A percentile compares a stretch with the other conserved stretches of the same genome.
Conservation (phyloP, 2,329 filamentous ascomycete genomes). For the Sporothrix humicola region DNA sequence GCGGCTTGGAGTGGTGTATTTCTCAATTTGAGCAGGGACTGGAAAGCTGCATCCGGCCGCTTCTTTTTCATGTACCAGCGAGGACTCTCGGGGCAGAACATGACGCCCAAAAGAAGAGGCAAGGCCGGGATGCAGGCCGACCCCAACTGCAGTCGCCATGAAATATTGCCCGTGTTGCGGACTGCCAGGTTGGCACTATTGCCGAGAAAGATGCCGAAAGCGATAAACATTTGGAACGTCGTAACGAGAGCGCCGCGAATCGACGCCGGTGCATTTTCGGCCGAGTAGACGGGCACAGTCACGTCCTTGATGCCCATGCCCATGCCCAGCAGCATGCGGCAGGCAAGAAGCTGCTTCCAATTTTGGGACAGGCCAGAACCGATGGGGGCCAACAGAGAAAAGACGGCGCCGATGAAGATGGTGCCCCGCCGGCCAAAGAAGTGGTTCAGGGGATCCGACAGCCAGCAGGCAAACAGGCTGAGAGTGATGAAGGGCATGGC, state of each 20-base stretch:
- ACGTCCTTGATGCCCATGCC: constrained; percentile 73
- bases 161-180: constrained; percentile 60
- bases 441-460: constrained; percentile 63
- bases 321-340: constrained; percentile 72
- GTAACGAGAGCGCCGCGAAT: constrained; percentile 82
- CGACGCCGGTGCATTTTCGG: constrained; percentile 71
- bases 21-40: constrained; percentile 58
- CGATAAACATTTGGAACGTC: constrained; percentile 68
- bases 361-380: constrained; percentile 73
- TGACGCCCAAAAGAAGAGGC: constrained; percentile 65
- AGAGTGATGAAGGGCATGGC: constrained; percentile 53
- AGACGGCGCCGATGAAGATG: constrained; percentile 76
- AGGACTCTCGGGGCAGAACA: constrained; percentile 69
- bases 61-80: constrained; percentile 72
- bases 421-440: constrained; percentile 57
- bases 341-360: constrained; percentile 73
- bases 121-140: constrained; percentile 67
- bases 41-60: constrained; percentile 64
- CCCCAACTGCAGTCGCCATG: constrained; percentile 68
- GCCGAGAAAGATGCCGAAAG: constrained; percentile 64
- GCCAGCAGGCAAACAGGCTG: constrained; percentile 58
- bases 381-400: constrained; percentile 71
- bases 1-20: constrained; percentile 62
- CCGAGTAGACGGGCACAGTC: constrained; percentile 75
- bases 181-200: constrained; percentile 69